Percentiles rank a stretch among this genome's conserved stretches.
Conservation (phyloP, 2,329 filamentous ascomycete genomes). For the Phialemoniopsis sp. region DNA sequence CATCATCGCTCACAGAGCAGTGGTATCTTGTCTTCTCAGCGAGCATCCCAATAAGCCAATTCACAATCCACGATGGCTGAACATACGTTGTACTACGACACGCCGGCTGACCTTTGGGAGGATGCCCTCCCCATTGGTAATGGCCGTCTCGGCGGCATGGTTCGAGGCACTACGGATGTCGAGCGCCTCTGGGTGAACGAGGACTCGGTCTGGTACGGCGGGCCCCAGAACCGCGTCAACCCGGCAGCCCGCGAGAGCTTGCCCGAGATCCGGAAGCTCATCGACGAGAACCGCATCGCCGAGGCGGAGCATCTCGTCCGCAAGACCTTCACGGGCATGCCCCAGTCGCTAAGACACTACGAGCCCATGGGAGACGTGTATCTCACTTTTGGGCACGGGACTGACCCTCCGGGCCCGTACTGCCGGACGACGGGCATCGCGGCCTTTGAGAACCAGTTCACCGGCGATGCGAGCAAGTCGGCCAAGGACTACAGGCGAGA, state of each 20-base stretch:
- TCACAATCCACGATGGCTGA: no score
- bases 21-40: no score
- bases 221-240: constrained; percentile 28
- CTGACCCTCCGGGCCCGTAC: constrained; percentile 9
- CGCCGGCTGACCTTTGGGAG: constrained; percentile 18
- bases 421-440: background rate
- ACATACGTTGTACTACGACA: no score
- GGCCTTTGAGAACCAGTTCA: constrained; percentile 1
- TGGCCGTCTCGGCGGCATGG: constrained; percentile 27
- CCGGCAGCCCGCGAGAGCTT: constrained; percentile 21
- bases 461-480: background rate
- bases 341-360: constrained; percentile 30
- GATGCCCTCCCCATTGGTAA: constrained; percentile 40
- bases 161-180: constrained; percentile 29
- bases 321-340: constrained; percentile 26
- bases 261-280: constrained; percentile 22
- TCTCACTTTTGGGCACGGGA: constrained; percentile 20
- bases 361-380: constrained; percentile 18
- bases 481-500: background rate
- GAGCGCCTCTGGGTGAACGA: constrained; percentile 34
- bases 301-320: constrained; percentile 26
- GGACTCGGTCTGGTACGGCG: constrained; percentile 33
- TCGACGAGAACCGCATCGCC: constrained; percentile 24
- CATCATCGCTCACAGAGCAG: no score
- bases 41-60: no score